Percentiles rank a stretch among this genome's conserved stretches.
Evolutionary conservation across 805 yeast genomes (phyloP).

Genomic region (Alloascoidea hylecoeti): DNA sequence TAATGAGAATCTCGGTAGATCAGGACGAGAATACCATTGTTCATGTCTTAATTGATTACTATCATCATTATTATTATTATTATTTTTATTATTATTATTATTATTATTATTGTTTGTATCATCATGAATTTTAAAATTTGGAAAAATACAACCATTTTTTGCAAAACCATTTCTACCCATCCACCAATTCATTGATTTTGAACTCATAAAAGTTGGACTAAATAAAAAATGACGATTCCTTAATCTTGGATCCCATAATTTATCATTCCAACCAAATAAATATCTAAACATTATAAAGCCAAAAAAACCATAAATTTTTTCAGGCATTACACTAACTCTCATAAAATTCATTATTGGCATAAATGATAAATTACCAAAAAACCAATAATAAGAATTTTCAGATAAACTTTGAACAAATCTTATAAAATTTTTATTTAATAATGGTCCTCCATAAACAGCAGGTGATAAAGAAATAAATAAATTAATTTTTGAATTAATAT

Average conservation of each 20-base stretch:
- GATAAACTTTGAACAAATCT: conserved; percentile 13
- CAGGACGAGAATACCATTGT: conserved; percentile 18
- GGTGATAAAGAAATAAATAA: conserved; percentile 76
- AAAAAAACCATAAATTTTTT: conserved; percentile 38
- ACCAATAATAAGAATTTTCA: conserved; percentile 13
- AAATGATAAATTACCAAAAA: conserved; percentile 71
- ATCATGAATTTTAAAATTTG: conserved; percentile 35
- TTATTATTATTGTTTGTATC: too few species aligned
- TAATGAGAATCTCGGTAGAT: conserved; percentile 45
- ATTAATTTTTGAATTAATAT: conserved; percentile 39
- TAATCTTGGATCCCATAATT: conserved; percentile 54
- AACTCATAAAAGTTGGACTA: conserved; percentile 73
- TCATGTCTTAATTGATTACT: conserved; percentile 11
- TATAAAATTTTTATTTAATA: conserved; percentile 35
- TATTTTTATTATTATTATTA: conserved; percentile 29
- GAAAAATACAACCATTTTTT: conserved; percentile 36
- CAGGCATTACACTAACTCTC: conserved; percentile 31
- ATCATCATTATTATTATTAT: conserved; percentile 27
- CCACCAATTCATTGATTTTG: conserved; percentile 91
- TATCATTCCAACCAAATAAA: conserved; percentile 78
- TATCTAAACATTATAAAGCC: conserved; percentile 80
- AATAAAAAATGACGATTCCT: conserved; percentile 69
- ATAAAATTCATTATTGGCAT: conserved; percentile 58
- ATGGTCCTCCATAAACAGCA: conserved; percentile 77
- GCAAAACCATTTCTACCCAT: conserved; percentile 38